Conservation (phyloP, 208 protist species). For the Eutreptiella sp. region DNA sequence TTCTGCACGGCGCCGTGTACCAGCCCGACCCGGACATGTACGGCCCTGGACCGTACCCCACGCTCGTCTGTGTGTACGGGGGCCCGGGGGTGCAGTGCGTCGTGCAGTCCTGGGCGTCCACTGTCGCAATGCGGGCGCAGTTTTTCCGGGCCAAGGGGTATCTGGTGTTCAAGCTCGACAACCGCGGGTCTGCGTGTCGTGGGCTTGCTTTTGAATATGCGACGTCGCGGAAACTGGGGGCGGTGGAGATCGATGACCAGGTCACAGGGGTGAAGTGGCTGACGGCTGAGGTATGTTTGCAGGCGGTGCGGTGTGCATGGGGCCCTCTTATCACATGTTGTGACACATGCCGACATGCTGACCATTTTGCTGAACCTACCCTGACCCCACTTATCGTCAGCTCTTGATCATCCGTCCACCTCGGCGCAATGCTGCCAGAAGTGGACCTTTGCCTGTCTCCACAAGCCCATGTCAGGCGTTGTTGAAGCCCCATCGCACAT, state of each 20-base stretch:
- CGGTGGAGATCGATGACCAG: slow-evolving; percentile 72
- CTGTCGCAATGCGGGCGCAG: slow-evolving; percentile 50
- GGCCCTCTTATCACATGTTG: no score
- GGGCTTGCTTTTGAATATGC: slow-evolving; percentile 63
- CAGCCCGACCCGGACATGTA: no score
- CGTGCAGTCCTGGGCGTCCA: slow-evolving; percentile 48
- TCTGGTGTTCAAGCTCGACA: slow-evolving; percentile 65
- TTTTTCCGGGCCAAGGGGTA: slow-evolving; percentile 58
- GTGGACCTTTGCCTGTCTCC: no score
- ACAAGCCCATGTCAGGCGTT: no score
- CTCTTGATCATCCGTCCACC: no score
- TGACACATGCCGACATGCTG: slow-evolving; percentile 17
- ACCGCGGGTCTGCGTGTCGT: slow-evolving; percentile 71
- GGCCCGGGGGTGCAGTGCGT: slow-evolving; percentile 77
- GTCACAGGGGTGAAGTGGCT: slow-evolving; percentile 55
- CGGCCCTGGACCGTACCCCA: neutral
- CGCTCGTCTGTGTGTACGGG: slow-evolving; percentile 63
- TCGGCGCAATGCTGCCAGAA: no score
- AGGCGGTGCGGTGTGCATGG: no score
- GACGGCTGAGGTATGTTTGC: neutral
- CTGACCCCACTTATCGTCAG: no score
- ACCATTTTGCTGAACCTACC: slow-evolving; percentile 54
- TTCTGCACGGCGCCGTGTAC: no score
- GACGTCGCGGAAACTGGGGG: slow-evolving; percentile 72
- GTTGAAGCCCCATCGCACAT: no score